Evolutionary conservation across 306 rosid species (phyloP).

Genomic region (Corylus heterophylla): DNA sequence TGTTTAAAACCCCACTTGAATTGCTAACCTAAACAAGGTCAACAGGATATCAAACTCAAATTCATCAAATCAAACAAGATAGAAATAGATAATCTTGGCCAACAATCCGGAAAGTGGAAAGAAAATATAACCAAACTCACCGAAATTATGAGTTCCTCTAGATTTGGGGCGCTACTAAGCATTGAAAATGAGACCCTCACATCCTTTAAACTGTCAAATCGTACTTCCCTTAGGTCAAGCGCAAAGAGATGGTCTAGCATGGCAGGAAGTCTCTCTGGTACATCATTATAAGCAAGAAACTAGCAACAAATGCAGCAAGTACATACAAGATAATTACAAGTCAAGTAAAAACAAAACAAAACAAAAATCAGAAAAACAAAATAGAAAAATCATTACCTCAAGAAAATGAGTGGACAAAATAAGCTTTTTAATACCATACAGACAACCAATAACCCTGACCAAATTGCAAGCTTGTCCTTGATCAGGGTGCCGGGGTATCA

Average conservation of each 20-base stretch:
- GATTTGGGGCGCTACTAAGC: slow-evolving; percentile 32
- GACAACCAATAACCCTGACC: slow-evolving; percentile 19
- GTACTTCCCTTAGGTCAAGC: slow-evolving; percentile 18
- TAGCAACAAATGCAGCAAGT: slow-evolving; percentile 11
- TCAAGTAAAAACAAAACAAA: too few species aligned
- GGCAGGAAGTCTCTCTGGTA: slow-evolving; percentile 26
- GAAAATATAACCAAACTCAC: slow-evolving; percentile 15
- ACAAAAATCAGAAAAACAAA: background rate
- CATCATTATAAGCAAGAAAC: slow-evolving; percentile 12
- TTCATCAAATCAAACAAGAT: background rate
- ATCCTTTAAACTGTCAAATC: slow-evolving; percentile 2
- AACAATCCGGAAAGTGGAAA: background rate
- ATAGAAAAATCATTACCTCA: background rate
- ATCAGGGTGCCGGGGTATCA: background rate
- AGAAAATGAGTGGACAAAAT: slow-evolving; percentile 15
- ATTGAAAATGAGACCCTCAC: slow-evolving; percentile 17
- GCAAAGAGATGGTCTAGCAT: slow-evolving; percentile 17
- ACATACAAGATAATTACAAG: background rate
- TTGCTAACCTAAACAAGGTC: background rate
- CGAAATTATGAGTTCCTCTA: slow-evolving; percentile 28
- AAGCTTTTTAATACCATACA: slow-evolving; percentile 12
- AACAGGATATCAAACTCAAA: background rate
- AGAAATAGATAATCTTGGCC: background rate
- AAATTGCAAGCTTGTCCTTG: slow-evolving; percentile 5
- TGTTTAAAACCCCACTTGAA: background rate